Percentiles rank a stretch among this genome's conserved stretches.
Evolutionary conservation across 2,329 filamentous ascomycete species (phyloP).

Genomic region (Scedosporium dehoogii): DNA sequence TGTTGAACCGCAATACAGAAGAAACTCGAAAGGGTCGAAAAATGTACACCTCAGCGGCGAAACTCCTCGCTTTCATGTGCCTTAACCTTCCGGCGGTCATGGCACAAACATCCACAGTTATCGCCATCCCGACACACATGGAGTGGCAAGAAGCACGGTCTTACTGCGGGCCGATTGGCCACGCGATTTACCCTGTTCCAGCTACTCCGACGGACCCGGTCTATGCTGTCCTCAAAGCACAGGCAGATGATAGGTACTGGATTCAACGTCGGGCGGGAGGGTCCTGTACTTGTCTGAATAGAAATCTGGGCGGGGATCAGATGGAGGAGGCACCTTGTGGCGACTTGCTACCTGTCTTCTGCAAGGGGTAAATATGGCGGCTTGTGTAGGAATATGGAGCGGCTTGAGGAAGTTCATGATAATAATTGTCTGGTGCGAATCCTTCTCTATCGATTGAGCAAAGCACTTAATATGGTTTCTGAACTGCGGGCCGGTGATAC

Average conservation of each 20-base stretch:
- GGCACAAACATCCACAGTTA: conserved; percentile 2
- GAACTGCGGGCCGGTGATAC: no score
- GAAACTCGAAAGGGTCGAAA: neutral
- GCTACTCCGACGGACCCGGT: conserved; percentile 2
- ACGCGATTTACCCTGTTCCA: conserved; percentile 3
- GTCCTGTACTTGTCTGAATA: conserved; percentile 4
- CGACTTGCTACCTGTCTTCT: conserved; percentile 2
- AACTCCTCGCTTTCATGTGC: neutral
- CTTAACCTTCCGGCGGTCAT: neutral
- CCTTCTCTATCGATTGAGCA: no score
- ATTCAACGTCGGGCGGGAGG: conserved; percentile 1
- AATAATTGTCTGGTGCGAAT: no score
- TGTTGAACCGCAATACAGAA: neutral
- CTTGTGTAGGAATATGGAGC: no score
- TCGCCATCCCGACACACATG: neutral
- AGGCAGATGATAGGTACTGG: neutral
- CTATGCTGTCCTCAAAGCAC: neutral
- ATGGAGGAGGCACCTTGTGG: conserved; percentile 4
- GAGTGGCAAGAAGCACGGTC: neutral
- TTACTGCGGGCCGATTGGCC: conserved; percentile 1
- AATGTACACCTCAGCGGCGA: neutral
- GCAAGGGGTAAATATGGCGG: neutral
- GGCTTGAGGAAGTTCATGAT: no score
- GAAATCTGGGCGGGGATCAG: neutral
- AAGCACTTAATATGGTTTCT: no score